Percentiles rank a stretch among this genome's conserved stretches.
Evolutionary conservation across 306 rosid species (phyloP).

Genomic region (Cucurbita moschata): DNA sequence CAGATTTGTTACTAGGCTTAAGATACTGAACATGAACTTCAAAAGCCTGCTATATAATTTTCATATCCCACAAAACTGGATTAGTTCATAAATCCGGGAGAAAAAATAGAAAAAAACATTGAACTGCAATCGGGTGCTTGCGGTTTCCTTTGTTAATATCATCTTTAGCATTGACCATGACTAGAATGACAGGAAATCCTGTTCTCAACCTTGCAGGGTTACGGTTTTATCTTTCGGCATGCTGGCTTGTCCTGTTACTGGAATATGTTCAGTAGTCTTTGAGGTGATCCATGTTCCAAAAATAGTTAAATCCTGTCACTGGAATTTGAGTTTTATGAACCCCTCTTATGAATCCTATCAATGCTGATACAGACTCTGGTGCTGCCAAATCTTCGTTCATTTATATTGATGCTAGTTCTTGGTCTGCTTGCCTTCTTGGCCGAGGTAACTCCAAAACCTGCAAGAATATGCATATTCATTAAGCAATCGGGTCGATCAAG

Average conservation of each 20-base stretch:
- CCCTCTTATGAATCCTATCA: background rate
- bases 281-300: conserved; percentile 28
- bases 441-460: conserved; percentile 27
- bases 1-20: background rate
- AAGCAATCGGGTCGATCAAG: background rate
- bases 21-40: background rate
- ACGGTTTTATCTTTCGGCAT: conserved; percentile 57
- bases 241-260: conserved; percentile 52
- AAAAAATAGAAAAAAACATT: background rate
- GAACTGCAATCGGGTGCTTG: background rate
- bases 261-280: conserved; percentile 34
- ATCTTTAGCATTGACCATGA: background rate
- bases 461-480: background rate
- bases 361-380: conserved; percentile 43
- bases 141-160: background rate
- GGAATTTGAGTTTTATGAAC: no score
- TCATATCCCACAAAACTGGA: background rate
- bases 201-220: conserved; percentile 24
- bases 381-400: conserved; percentile 37
- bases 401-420: conserved; percentile 37
- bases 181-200: background rate
- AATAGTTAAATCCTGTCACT: background rate
- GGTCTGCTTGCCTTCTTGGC: conserved; percentile 61
- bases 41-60: background rate
- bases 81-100: background rate